These are phyloP conservation scores for Pneumocystis oryctolagi DNA, from an alignment of 1,139 yeast genomes.

Conservation along the genomic window DNA sequence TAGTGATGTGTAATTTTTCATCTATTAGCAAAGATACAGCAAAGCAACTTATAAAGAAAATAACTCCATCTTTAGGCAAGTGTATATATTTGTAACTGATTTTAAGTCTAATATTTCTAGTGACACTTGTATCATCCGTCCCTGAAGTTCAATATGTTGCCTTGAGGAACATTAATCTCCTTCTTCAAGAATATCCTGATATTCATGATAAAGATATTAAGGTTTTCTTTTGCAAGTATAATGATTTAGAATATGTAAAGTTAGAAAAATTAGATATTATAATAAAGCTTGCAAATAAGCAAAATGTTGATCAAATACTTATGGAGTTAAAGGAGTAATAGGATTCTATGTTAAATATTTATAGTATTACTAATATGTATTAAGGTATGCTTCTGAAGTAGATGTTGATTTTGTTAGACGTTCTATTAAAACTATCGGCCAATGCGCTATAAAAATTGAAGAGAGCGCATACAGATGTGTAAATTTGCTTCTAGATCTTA, in stretches of 20 bases:
- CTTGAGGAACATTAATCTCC: slow-evolving; percentile 74
- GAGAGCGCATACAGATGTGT: slow-evolving; percentile 52
- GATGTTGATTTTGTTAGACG: slow-evolving; percentile 78
- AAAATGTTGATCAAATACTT: slow-evolving; percentile 53
- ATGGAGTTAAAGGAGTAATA: slow-evolving; percentile 65
- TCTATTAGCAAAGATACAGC: slow-evolving; percentile 34
- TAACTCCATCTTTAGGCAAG: slow-evolving; percentile 52
- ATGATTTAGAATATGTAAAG: slow-evolving; percentile 86
- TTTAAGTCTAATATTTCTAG: slow-evolving; percentile 27
- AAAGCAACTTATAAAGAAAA: slow-evolving; percentile 43
- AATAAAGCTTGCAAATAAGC: slow-evolving; percentile 63
- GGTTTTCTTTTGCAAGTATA: slow-evolving; percentile 83
- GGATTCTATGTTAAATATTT: background rate
- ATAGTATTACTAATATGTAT: slow-evolving; percentile 17
- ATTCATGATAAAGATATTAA: slow-evolving; percentile 67
- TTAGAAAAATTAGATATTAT: slow-evolving; percentile 84
- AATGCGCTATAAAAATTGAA: slow-evolving; percentile 69
- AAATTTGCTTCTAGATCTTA: slow-evolving; percentile 55
- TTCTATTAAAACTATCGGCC: slow-evolving; percentile 72
- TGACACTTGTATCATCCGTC: slow-evolving; percentile 68
- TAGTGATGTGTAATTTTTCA: slow-evolving; percentile 60
- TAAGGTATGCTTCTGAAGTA: slow-evolving; percentile 63
- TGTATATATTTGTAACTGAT: background rate
- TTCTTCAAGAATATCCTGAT: slow-evolving; percentile 75
- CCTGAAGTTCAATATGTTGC: slow-evolving; percentile 97